Percentiles rank a stretch among this genome's conserved stretches.
These are phyloP conservation scores for Plasmodium coatneyi DNA, from an alignment of 169 alveolate species.

Conservation along the genomic window DNA sequence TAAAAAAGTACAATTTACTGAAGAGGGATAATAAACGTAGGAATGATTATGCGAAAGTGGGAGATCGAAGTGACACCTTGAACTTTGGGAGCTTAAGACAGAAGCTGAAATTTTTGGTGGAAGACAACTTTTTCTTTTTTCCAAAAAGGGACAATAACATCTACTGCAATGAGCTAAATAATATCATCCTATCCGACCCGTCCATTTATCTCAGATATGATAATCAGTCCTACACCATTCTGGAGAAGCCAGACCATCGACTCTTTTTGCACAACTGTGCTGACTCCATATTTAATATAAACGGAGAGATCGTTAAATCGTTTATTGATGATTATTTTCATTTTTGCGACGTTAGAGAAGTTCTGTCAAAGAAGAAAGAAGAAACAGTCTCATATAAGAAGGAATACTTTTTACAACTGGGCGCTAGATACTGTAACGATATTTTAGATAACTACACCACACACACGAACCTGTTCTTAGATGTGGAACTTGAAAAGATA, in stretches of 20 bases:
- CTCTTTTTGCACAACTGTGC: conserved; percentile 68
- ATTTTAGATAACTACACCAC: conserved; percentile 58
- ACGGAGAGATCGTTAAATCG: conserved; percentile 40
- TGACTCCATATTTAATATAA: conserved; percentile 58
- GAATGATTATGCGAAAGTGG: background rate
- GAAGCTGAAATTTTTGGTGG: conserved; percentile 48
- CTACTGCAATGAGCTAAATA: conserved; percentile 43
- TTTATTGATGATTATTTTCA: conserved; percentile 63
- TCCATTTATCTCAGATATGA: conserved; percentile 67
- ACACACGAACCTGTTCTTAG: conserved; percentile 41
- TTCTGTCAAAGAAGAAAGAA: conserved; percentile 30
- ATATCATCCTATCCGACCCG: conserved; percentile 46
- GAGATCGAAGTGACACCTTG: conserved; percentile 2
- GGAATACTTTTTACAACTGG: conserved; percentile 66
- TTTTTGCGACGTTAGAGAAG: conserved; percentile 37
- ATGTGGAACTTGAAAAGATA: conserved; percentile 56
- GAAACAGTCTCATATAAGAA: conserved; percentile 28
- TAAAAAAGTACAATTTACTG: conserved; percentile 47
- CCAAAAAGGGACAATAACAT: conserved; percentile 37
- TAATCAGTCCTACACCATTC: conserved; percentile 48
- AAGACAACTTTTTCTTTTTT: conserved; percentile 63
- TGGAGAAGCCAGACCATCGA: conserved; percentile 68
- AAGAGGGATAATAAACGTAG: conserved; percentile 16
- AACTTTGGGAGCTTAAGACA: conserved; percentile 37
- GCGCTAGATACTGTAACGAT: conserved; percentile 70